A percentile compares a stretch with the other conserved stretches of the same genome.
phyloP scores from a whole-genome alignment of 2,329 filamentous ascomycete species.

The Talaromyces rugulosus region DNA sequence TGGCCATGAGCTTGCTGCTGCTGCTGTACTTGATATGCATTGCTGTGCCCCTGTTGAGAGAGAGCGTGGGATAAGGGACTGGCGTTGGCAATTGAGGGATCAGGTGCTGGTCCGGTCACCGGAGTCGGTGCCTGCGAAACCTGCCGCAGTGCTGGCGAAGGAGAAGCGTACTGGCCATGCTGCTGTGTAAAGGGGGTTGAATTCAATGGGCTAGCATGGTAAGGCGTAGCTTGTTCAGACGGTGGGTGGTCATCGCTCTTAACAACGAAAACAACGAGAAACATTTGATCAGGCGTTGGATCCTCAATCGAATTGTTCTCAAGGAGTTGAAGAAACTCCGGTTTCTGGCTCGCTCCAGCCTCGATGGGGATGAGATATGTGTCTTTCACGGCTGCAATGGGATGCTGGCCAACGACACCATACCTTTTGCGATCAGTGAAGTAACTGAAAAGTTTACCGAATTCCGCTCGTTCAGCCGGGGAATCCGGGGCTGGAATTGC shows the following conservation, averaged over 20 bases:
- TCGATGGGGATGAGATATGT: constrained; percentile 87
- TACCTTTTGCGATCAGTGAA: constrained; percentile 79
- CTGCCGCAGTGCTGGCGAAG: constrained; percentile 17
- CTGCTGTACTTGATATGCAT: constrained; percentile 3
- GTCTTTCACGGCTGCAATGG: constrained; percentile 72
- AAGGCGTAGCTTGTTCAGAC: constrained; percentile 37
- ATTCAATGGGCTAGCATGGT: constrained; percentile 34
- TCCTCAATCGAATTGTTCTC: constrained; percentile 75
- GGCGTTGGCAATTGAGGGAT: background rate
- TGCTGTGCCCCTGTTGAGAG: constrained; percentile 6
- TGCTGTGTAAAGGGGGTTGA: constrained; percentile 22
- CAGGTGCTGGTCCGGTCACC: background rate
- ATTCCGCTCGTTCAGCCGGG: constrained; percentile 55
- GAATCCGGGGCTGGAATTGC: constrained; percentile 62
- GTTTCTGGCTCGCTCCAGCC: constrained; percentile 62
- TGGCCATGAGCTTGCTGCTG: constrained; percentile 16
- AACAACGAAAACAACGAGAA: constrained; percentile 82
- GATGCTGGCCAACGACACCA: constrained; percentile 78
- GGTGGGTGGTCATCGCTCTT: constrained; percentile 51
- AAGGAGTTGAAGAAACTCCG: constrained; percentile 85
- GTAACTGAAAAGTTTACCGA: constrained; percentile 79
- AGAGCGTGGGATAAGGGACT: constrained; percentile 6
- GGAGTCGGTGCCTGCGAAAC: constrained; percentile 6
- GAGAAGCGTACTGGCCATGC: constrained; percentile 22
- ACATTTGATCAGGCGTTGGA: constrained; percentile 66